Conservation (phyloP, 176 grass and related monocot species). For the Chrysopogon serrulatus region DNA sequence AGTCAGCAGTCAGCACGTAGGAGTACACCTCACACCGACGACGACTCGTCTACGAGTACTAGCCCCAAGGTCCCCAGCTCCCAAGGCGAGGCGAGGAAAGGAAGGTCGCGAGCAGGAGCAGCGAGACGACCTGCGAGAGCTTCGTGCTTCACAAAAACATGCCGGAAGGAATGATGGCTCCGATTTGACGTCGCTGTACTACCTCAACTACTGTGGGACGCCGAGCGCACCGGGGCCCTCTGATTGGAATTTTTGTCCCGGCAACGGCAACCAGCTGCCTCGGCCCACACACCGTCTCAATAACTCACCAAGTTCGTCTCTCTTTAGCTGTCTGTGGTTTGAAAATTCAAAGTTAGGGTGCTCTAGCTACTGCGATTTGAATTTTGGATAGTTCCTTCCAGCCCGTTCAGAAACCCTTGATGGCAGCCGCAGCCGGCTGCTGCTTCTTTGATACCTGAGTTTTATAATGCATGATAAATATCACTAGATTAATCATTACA, state of each 20-base stretch:
- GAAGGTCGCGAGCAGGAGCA: neutral
- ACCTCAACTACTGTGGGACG: neutral
- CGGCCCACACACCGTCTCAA: too few relatives aligned
- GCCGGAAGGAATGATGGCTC: neutral
- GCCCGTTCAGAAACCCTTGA: too few relatives aligned
- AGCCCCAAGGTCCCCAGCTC: neutral
- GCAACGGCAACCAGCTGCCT: too few relatives aligned
- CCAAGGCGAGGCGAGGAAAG: neutral
- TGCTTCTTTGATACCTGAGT: too few relatives aligned
- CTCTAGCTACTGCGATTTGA: too few relatives aligned
- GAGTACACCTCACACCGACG: conserved; percentile 15
- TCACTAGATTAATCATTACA: too few relatives aligned
- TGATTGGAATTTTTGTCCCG: neutral
- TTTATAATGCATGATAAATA: too few relatives aligned
- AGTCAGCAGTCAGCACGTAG: conserved; percentile 11
- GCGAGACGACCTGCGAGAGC: neutral
- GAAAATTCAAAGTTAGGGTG: too few relatives aligned
- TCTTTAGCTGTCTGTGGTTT: too few relatives aligned
- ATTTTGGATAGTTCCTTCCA: too few relatives aligned
- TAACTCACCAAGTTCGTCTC: too few relatives aligned
- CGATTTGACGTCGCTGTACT: neutral
- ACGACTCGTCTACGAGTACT: conserved; percentile 30
- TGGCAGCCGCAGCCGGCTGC: too few relatives aligned
- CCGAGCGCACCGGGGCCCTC: neutral
- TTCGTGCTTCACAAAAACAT: conserved; percentile 16